Evolutionary conservation across 2,329 filamentous ascomycete species (phyloP).

Genomic region (Calonectria henricotiae): DNA sequence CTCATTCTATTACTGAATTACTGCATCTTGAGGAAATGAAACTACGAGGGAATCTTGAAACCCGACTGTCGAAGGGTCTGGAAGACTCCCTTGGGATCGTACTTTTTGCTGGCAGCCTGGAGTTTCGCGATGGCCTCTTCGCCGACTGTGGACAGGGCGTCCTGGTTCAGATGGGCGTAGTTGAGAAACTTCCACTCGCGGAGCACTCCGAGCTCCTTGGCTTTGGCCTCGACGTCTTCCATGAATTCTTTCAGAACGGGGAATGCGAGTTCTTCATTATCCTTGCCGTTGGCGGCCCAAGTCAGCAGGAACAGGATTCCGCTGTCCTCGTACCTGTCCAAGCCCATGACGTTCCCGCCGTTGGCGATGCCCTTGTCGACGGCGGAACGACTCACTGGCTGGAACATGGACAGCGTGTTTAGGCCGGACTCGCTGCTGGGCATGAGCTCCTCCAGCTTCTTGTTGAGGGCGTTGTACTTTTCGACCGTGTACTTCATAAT

Average conservation of each 20-base stretch:
- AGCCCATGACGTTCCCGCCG: constrained; percentile 57
- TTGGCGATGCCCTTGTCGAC: constrained; percentile 53
- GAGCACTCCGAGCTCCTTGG: constrained; percentile 47
- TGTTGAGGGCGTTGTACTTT: constrained; percentile 53
- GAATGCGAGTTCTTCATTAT: constrained; percentile 56
- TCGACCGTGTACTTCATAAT: constrained; percentile 56
- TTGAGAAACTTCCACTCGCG: constrained; percentile 62
- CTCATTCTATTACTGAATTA: background rate
- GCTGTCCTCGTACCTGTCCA: constrained; percentile 52
- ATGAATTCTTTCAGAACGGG: constrained; percentile 58
- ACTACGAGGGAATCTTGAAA: constrained; percentile 53
- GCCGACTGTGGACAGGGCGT: constrained; percentile 59
- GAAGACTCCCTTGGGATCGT: constrained; percentile 60
- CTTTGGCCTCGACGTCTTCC: constrained; percentile 53
- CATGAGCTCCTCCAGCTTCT: constrained; percentile 49
- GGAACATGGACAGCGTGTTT: constrained; percentile 55
- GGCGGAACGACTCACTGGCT: constrained; percentile 54
- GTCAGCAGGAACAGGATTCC: constrained; percentile 56
- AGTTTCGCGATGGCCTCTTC: constrained; percentile 57
- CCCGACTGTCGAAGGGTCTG: constrained; percentile 56
- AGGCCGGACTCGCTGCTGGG: constrained; percentile 49
- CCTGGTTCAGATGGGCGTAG: constrained; percentile 61
- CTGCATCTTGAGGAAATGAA: background rate
- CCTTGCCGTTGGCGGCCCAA: constrained; percentile 54
- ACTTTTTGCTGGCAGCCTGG: constrained; percentile 55